Evolutionary conservation across 805 yeast genomes (phyloP), one percentile per base, ranked within the genome.

Genomic region (Wickerhamiella bombiphila): DNA sequence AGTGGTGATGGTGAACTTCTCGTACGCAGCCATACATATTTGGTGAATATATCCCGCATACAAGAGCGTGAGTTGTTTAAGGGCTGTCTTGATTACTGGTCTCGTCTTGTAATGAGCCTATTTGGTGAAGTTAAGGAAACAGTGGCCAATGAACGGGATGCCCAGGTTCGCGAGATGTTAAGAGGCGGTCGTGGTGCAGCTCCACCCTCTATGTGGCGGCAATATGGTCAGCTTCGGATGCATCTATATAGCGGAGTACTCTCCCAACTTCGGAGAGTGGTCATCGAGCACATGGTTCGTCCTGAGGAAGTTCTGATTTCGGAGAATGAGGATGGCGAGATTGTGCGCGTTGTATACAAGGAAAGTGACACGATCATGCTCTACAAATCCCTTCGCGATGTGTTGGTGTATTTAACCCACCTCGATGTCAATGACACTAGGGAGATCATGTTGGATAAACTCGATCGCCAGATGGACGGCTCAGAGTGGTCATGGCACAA

Each of bases 401-500:
- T 85, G 11, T 66, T 91, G 41, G 98, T 91, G 38, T 91, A 83
- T 58, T 68, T 91, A 56, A 91, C 99, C 4, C 99, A 91, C 59
- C 70, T 91, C 58, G 91, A 91, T 57, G 96, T 91, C 30, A 71
- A 77, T 43, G 94, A 91, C 59, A 91, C 96, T 7, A 95, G 91
- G 55, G 73, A 73, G 45, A 88, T 91, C 53, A 85, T 91, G 96
- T 78, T 77, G 40, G 82, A 78, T 42, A 91, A 91, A 61, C 69
- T 91, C 48, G 81, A 91, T 13, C 73, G 80, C 52, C 98, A 91
- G 64, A 76, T 88, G 37, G 97, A 91, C 59, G 97, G 93, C 32
- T 69, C 81, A 39, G 98, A 91, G 63, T 91, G 99, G 99, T 86
- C 96, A 21, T 91, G 98, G 97, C 93, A 85, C 57, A 88, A 88